Conservation (phyloP, 352 stramenopile genomes). For the Globisporangium sylvaticum region DNA sequence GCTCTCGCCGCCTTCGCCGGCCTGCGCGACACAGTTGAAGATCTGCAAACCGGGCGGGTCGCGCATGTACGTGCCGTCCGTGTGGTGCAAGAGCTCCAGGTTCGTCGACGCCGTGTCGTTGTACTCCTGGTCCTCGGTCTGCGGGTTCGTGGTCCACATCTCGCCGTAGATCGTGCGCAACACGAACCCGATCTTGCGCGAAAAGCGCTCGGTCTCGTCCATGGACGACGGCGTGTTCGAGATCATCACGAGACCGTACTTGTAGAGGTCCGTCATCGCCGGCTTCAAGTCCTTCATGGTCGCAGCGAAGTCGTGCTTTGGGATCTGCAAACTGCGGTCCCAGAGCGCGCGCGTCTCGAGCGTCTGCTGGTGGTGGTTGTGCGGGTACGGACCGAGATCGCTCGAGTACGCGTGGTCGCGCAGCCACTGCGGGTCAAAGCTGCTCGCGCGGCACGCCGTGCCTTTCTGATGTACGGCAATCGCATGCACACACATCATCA, state of each 20-base stretch:
- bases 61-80: constrained; percentile 86
- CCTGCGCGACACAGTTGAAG: constrained; percentile 86
- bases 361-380: constrained; percentile 53
- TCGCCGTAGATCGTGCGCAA: constrained; percentile 85
- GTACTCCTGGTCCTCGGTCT: constrained; percentile 62
- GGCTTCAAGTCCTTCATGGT: constrained; percentile 54
- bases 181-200: constrained; percentile 79
- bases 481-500: not conserved
- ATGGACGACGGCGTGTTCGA: constrained; percentile 61
- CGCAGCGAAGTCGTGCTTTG: constrained; percentile 37
- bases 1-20: constrained; percentile 63
- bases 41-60: constrained; percentile 86
- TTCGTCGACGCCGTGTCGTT: constrained; percentile 89
- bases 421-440: constrained; percentile 72
- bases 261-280: constrained; percentile 70
- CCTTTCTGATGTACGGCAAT: constrained; percentile 29
- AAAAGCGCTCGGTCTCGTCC: constrained; percentile 78
- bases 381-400: constrained; percentile 39
- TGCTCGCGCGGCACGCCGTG: constrained; percentile 49
- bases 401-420: constrained; percentile 66
- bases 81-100: constrained; percentile 80
- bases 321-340: constrained; percentile 41
- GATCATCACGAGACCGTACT: constrained; percentile 67
- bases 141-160: constrained; percentile 88
- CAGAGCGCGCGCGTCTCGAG: constrained; percentile 52